Conservation (phyloP, 2,329 filamentous ascomycete genomes). For the Capronia epimyces region DNA sequence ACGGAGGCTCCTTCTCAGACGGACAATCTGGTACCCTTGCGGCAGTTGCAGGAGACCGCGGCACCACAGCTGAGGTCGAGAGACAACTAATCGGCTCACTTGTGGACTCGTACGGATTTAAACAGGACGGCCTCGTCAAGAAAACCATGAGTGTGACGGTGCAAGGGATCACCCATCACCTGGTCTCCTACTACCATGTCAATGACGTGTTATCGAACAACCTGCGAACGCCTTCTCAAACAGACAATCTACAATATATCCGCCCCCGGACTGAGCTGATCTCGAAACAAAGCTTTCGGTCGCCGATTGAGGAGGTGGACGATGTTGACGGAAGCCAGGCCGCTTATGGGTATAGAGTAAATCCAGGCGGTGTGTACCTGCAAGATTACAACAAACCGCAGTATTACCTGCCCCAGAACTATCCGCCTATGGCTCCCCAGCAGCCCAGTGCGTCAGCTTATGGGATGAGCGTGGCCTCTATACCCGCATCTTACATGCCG, state of each 20-base stretch:
- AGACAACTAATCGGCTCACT: constrained; percentile 70
- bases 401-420: constrained; percentile 23
- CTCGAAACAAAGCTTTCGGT: constrained; percentile 60
- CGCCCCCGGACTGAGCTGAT: constrained; percentile 55
- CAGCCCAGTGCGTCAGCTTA: constrained; percentile 22
- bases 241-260: constrained; percentile 48
- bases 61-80: constrained; percentile 45
- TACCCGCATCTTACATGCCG: constrained; percentile 24
- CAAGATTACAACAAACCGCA: constrained; percentile 19
- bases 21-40: constrained; percentile 33
- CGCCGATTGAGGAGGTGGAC: constrained; percentile 59
- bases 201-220: constrained; percentile 65
- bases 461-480: constrained; percentile 21
- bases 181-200: constrained; percentile 83
- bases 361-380: constrained; percentile 29
- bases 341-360: constrained; percentile 38
- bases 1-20: constrained; percentile 37
- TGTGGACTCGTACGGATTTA: constrained; percentile 86
- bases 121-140: constrained; percentile 75
- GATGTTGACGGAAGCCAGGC: constrained; percentile 38
- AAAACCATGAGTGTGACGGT: constrained; percentile 83
- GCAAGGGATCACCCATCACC: constrained; percentile 69
- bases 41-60: constrained; percentile 36
- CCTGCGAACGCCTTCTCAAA: constrained; percentile 55
- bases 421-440: constrained; percentile 25